Percentiles rank a stretch among this genome's conserved stretches.
Conservation (phyloP, 495 filamentous ascomycete genomes). For the Lasiosphaeria hispida region DNA sequence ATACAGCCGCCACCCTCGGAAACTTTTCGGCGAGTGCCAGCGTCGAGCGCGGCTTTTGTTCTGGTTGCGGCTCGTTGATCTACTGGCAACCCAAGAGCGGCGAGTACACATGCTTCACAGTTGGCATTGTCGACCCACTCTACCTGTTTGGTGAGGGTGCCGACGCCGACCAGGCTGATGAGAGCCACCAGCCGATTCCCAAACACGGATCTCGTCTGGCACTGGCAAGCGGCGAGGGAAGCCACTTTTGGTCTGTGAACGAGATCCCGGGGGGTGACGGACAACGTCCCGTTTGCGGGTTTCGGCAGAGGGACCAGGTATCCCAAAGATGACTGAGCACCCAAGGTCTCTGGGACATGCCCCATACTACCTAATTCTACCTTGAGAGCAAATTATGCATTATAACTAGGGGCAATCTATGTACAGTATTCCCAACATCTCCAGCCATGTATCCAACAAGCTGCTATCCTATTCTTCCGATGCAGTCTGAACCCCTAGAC, state of each 20-base stretch:
- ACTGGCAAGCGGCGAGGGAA: slow-evolving; percentile 24
- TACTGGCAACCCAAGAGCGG: slow-evolving; percentile 31
- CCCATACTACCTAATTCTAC: too few relatives aligned
- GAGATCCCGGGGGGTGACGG: slow-evolving; percentile 43
- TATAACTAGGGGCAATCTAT: too few relatives aligned
- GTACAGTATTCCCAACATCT: too few relatives aligned
- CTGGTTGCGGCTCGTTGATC: slow-evolving; percentile 36
- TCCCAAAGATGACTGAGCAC: neutral
- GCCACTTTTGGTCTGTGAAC: slow-evolving; percentile 31
- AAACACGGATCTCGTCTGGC: slow-evolving; percentile 31
- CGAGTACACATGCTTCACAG: slow-evolving; percentile 22
- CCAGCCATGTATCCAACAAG: too few relatives aligned
- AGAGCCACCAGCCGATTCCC: slow-evolving; percentile 15
- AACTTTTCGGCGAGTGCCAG: slow-evolving; percentile 28
- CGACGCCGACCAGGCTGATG: slow-evolving; percentile 8
- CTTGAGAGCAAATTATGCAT: neutral
- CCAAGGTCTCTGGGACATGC: too few relatives aligned
- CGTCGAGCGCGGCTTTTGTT: slow-evolving; percentile 37
- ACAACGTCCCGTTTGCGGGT: slow-evolving; percentile 20
- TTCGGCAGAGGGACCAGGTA: slow-evolving; percentile 13
- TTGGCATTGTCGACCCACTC: slow-evolving; percentile 37
- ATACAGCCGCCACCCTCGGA: slow-evolving; percentile 26
- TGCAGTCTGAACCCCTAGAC: neutral
- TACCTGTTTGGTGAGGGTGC: slow-evolving; percentile 35
- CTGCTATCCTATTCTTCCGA: neutral